These are phyloP conservation scores for Biscogniauxia mediterranea DNA, from an alignment of 2,329 filamentous ascomycete genomes.

Conservation along the genomic window DNA sequence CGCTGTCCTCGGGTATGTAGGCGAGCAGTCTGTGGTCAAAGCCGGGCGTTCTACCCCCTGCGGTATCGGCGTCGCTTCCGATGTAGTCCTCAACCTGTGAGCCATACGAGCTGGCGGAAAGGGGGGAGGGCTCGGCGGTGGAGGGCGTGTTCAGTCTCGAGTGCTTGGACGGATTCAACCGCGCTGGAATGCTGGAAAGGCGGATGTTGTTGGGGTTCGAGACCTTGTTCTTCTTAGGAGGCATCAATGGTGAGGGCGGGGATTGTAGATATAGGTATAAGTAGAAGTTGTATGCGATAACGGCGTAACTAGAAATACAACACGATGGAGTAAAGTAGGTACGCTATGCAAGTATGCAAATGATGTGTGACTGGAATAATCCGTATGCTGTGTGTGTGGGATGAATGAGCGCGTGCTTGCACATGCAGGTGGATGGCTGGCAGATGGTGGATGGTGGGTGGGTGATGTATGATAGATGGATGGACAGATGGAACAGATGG, in stretches of 20 bases:
- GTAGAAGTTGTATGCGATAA: no score
- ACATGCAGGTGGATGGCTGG: not conserved
- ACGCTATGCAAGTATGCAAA: not conserved
- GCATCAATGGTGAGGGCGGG: conserved; percentile 17
- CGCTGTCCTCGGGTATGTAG: conserved; percentile 19
- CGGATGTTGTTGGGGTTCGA: conserved; percentile 21
- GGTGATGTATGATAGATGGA: no score
- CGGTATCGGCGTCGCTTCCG: conserved; percentile 27
- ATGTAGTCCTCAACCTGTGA: conserved; percentile 29
- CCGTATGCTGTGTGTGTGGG: not conserved
- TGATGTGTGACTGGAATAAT: no score
- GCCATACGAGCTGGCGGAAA: conserved; percentile 24
- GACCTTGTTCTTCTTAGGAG: conserved; percentile 13
- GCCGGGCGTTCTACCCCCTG: conserved; percentile 25
- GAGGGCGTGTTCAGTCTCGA: conserved; percentile 9
- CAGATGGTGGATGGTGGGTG: no score
- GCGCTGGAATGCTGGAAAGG: conserved; percentile 27
- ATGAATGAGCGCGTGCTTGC: not conserved
- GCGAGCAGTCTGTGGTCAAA: conserved; percentile 23
- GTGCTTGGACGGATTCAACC: conserved; percentile 17
- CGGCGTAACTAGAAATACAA: no score
- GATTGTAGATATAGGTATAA: conserved; percentile 7
- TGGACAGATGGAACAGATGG: no score
- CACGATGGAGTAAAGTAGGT: not conserved
- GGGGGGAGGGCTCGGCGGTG: conserved; percentile 20